Base-by-base conservation (phyloP, 495 filamentous ascomycete species). In the Lasiosphaeris hirsuta region DNA sequence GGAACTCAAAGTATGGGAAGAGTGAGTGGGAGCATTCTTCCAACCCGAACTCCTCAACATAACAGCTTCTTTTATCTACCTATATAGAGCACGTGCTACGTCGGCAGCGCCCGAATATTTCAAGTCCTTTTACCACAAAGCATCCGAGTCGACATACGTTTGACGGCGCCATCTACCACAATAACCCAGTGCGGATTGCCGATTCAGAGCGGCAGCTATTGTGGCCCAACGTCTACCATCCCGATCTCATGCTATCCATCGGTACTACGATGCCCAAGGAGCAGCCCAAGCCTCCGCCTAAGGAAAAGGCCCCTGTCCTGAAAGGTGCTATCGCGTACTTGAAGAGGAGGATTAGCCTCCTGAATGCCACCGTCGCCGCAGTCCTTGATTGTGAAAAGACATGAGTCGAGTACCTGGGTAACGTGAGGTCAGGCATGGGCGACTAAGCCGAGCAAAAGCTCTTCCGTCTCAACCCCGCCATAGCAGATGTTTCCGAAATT, bases 1-100 rank as follows among this genome's bases (percentile, higher is more conserved):
- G 15, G 51, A 54, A 34, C 51, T 54, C 38, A 54, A 54, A 30
- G 34, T 54, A 18, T 54, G 51, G 51, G 51, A 54, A 14, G 51
- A 37, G 51, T 54, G 18, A 14, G 51, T 43, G n/a, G n/a, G n/a
- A n/a, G n/a, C n/a, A n/a, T n/a, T n/a, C n/a, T n/a, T n/a, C n/a
- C 19, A 42, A 8, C 8, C 35, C 49, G 15, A 7, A 51, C n/a
- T 51, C 19, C 15, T 19, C 8, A 8, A 39, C n/a, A 40, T n/a
- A 40, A 10, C 3, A 9, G 9, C 17, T 17, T 9, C n/a, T 51
- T 51, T 11, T 5, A 1, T 51, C 9, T 37, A 30, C 51, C 43
- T 10, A 34, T 23, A 18, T 33, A 54, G 51, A 36, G 51, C 40
- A 18, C 51, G 51, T 11, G 51, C 51, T 34, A 54, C 51, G 3